A percentile compares a stretch with the other conserved stretches of the same genome.
These are phyloP conservation scores for Acanthamoeba lenticulata DNA, from an alignment of 208 protist species.

Conservation along the genomic window DNA sequence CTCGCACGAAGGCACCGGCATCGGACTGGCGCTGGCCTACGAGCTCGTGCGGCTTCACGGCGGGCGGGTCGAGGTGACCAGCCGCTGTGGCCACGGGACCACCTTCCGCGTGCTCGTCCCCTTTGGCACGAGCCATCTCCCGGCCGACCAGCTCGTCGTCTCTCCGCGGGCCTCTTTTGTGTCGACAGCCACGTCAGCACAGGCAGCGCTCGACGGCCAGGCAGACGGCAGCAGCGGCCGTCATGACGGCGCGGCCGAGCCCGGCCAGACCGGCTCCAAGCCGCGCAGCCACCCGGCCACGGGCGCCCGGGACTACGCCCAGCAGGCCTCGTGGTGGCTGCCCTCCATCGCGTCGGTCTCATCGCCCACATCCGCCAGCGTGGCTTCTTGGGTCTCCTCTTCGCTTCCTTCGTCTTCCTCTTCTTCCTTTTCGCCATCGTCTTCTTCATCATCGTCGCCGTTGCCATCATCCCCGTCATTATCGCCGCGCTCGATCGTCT, in stretches of 20 bases:
- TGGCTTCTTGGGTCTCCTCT: too few species aligned
- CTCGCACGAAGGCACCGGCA: conserved; percentile 49
- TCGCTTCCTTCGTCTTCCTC: too few species aligned
- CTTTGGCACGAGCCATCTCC: neutral
- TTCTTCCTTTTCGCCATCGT: too few species aligned
- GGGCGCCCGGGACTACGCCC: neutral
- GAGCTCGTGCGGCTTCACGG: conserved; percentile 71
- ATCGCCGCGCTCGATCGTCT: too few species aligned
- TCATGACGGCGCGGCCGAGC: neutral
- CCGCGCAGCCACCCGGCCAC: too few species aligned
- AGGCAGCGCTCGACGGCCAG: neutral
- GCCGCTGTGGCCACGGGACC: neutral
- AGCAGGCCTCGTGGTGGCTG: neutral
- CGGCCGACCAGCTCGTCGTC: neutral
- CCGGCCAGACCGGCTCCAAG: too few species aligned
- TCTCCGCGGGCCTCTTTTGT: neutral
- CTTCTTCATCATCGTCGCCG: neutral
- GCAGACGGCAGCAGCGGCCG: too few species aligned
- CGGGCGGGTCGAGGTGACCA: conserved; percentile 42
- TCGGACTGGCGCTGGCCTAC: conserved; percentile 60
- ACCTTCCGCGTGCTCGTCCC: conserved; percentile 36
- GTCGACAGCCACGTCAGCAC: neutral
- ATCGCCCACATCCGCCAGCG: too few species aligned
- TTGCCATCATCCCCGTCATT: neutral
- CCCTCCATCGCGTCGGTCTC: neutral